Percentiles rank a stretch among this genome's conserved stretches.
Conservation (phyloP, 768 basidiomycete genomes). For the Suillus subaureus region DNA sequence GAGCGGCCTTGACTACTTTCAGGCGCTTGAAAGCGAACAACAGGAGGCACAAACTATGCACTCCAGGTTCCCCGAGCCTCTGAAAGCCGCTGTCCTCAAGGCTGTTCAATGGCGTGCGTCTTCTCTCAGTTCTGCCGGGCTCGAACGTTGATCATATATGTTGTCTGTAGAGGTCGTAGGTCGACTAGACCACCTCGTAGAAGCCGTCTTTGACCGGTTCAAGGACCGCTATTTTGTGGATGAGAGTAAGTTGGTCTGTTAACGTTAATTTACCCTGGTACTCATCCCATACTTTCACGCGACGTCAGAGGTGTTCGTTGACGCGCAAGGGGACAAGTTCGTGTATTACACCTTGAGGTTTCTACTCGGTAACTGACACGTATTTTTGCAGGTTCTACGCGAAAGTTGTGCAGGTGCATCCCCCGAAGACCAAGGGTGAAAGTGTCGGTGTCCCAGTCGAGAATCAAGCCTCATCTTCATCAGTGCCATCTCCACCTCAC, state of each 20-base stretch:
- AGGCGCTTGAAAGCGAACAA: conserved; percentile 89
- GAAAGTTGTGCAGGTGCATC: conserved; percentile 75
- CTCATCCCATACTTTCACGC: conserved; percentile 21
- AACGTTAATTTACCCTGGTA: conserved; percentile 9
- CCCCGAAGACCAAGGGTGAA: conserved; percentile 56
- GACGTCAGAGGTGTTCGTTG: conserved; percentile 78
- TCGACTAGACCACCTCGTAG: conserved; percentile 91
- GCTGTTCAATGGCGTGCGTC: conserved; percentile 97
- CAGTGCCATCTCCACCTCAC: conserved; percentile 46
- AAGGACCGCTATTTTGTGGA: conserved; percentile 92
- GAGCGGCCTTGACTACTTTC: conserved; percentile 91
- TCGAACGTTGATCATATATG: conserved; percentile 15
- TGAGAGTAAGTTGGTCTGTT: conserved; percentile 68
- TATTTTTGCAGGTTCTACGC: conserved; percentile 71
- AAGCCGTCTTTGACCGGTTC: conserved; percentile 94
- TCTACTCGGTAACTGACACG: conserved; percentile 8
- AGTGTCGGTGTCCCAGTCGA: conserved; percentile 35
- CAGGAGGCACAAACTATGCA: conserved; percentile 90
- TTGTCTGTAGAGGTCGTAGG: conserved; percentile 85
- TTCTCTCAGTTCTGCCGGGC: conserved; percentile 23
- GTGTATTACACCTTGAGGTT: conserved; percentile 23
- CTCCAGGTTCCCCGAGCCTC: conserved; percentile 86
- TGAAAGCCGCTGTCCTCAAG: conserved; percentile 89
- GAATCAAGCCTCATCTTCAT: conserved; percentile 40
- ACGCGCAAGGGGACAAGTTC: conserved; percentile 85